Evolutionary conservation across 2,329 filamentous ascomycete genomes (phyloP).

Genomic region (Epicoccum sorghinum): DNA sequence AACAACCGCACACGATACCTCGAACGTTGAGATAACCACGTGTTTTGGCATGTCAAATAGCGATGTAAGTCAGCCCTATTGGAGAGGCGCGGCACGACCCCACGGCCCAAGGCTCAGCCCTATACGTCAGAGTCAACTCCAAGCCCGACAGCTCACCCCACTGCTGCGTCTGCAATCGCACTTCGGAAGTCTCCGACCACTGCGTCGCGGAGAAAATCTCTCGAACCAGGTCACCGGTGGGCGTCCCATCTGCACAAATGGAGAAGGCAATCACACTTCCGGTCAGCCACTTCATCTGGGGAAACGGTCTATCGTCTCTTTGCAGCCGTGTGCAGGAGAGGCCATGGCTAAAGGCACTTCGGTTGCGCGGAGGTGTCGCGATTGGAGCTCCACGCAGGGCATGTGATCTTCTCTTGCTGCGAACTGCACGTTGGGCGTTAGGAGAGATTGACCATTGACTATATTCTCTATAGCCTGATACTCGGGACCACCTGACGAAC

Average conservation of each 20-base stretch:
- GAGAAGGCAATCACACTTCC: background rate
- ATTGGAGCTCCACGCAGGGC: slow-evolving; percentile 7
- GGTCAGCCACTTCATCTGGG: background rate
- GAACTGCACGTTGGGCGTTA: slow-evolving; percentile 1
- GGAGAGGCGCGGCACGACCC: slow-evolving; percentile 4
- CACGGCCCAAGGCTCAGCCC: slow-evolving; percentile 5
- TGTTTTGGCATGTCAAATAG: background rate
- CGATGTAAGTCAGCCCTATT: slow-evolving; percentile 4
- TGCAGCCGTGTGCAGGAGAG: slow-evolving; percentile 2
- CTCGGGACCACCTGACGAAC: background rate
- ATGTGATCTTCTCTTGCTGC: background rate
- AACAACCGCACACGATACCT: background rate
- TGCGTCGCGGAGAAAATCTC: background rate
- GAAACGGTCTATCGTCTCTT: background rate
- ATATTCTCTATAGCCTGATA: slow-evolving; percentile 1
- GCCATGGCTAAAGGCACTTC: background rate
- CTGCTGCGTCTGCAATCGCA: background rate
- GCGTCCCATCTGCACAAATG: background rate
- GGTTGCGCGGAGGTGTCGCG: background rate
- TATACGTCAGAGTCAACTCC: slow-evolving; percentile 1
- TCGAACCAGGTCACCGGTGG: slow-evolving; percentile 12
- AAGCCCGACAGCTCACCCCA: slow-evolving; percentile 2
- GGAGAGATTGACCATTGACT: background rate
- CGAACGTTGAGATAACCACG: background rate
- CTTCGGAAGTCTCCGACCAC: slow-evolving; percentile 1